Conservation (phyloP, 352 stramenopile genomes). For the Blastocystis sp. region DNA sequence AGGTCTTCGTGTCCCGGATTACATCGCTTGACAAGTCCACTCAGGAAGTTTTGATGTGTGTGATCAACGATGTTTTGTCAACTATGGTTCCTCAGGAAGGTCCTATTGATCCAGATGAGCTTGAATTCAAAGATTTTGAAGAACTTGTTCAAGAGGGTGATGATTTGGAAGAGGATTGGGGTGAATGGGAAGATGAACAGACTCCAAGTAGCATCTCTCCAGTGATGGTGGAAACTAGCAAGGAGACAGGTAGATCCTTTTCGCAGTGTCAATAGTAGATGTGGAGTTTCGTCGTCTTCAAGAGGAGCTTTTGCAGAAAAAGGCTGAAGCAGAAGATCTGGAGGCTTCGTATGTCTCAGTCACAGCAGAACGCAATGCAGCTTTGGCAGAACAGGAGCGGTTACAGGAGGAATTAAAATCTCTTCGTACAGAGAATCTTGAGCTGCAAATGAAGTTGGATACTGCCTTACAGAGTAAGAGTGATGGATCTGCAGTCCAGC, state of each 20-base stretch:
- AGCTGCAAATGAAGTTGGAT: background rate
- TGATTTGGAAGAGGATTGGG: background rate
- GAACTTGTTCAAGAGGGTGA: conserved; percentile 1
- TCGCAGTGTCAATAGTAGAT: background rate
- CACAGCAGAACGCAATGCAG: background rate
- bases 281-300: background rate
- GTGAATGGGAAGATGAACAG: conserved; percentile 25
- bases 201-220: background rate
- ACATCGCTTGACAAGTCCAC: conserved; percentile 22
- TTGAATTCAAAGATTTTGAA: conserved; percentile 6
- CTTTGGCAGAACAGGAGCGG: background rate
- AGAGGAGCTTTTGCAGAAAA: background rate
- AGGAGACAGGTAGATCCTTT: background rate
- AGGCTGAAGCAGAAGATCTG: background rate
- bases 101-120: background rate
- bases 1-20: background rate
- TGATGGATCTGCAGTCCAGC: background rate
- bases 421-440: background rate
- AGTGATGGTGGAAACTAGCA: background rate
- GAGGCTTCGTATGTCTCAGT: background rate
- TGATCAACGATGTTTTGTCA: conserved; percentile 34
- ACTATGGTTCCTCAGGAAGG: conserved; percentile 1
- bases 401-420: background rate
- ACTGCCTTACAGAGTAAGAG: background rate
- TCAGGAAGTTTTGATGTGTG: conserved; percentile 30